phyloP scores from a whole-genome alignment of 202 grass and related monocot species.

The Schoenoplectus triqueter region DNA sequence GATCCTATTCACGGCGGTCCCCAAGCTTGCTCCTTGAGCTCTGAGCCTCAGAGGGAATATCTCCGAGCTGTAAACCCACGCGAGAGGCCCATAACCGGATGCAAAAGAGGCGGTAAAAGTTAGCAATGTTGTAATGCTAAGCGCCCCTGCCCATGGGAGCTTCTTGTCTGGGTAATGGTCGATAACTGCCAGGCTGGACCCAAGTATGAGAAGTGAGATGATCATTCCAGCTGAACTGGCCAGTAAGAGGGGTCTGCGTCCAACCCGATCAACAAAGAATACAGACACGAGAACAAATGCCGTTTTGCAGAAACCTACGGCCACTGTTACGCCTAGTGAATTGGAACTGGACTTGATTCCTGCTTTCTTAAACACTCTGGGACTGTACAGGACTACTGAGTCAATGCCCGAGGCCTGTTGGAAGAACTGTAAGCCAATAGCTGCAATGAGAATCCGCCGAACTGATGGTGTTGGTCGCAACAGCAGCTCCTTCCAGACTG shows the following conservation, averaged over 20 bases:
- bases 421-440: slow-evolving; percentile 55
- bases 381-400: slow-evolving; percentile 67
- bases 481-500: slow-evolving; percentile 63
- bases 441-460: slow-evolving; percentile 46
- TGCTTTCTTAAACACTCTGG: slow-evolving; percentile 54
- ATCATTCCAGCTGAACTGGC: slow-evolving; percentile 81
- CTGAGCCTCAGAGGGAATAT: slow-evolving; percentile 82
- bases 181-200: slow-evolving; percentile 48
- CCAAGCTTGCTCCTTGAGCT: slow-evolving; percentile 76
- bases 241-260: slow-evolving; percentile 68
- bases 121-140: slow-evolving; percentile 66
- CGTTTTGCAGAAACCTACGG: slow-evolving; percentile 82
- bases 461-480: slow-evolving; percentile 39
- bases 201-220: slow-evolving; percentile 57
- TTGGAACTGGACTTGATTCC: slow-evolving; percentile 47
- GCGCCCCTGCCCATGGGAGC: slow-evolving; percentile 44
- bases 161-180: slow-evolving; percentile 19
- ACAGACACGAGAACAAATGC: slow-evolving; percentile 67
- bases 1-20: slow-evolving; percentile 69
- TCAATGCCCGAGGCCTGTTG: slow-evolving; percentile 68
- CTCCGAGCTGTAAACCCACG: slow-evolving; percentile 96
- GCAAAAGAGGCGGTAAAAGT: slow-evolving; percentile 73
- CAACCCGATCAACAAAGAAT: slow-evolving; percentile 77
- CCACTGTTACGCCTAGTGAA: slow-evolving; percentile 58
- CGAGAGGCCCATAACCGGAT: slow-evolving; percentile 73